phyloP scores from a whole-genome alignment of 2,329 filamentous ascomycete species.

The Clarireedia monteithiana region DNA sequence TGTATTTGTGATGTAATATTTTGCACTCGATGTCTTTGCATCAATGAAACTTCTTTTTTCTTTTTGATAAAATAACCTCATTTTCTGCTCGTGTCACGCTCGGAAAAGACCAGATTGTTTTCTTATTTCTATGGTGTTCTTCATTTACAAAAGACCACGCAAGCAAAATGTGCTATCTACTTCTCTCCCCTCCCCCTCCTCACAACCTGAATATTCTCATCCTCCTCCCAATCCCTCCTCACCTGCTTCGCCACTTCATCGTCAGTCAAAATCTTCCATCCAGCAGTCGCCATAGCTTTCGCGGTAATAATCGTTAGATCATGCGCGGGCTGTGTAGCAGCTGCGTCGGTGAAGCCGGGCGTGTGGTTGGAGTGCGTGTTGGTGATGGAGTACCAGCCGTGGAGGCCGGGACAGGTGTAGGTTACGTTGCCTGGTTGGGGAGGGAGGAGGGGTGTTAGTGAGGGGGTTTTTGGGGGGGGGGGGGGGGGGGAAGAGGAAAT shows the following conservation, averaged over 20 bases:
- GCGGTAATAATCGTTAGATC: constrained; percentile 16
- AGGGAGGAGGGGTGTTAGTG: constrained; percentile 41
- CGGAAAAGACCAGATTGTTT: too few species aligned
- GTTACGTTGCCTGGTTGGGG: constrained; percentile 49
- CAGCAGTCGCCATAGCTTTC: constrained; percentile 35
- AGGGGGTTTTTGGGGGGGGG: constrained; percentile 17
- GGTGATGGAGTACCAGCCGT: constrained; percentile 43
- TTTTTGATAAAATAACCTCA: too few species aligned
- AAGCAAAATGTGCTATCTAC: too few species aligned
- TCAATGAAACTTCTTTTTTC: too few species aligned
- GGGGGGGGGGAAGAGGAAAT: constrained; percentile 1
- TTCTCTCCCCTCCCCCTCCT: too few species aligned
- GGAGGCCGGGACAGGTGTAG: constrained; percentile 48
- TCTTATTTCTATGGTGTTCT: too few species aligned
- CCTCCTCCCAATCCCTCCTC: constrained; percentile 33
- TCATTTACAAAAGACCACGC: too few species aligned
- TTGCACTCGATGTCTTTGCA: too few species aligned
- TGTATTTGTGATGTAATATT: too few species aligned
- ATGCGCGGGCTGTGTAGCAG: constrained; percentile 25
- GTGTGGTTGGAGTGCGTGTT: constrained; percentile 43
- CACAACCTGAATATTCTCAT: neutral
- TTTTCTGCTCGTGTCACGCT: too few species aligned
- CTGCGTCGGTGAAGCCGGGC: constrained; percentile 34
- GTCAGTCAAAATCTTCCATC: constrained; percentile 38
- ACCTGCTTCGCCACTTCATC: constrained; percentile 36